A percentile compares a stretch with the other conserved stretches of the same genome.
Evolutionary conservation across 169 alveolate genomes (phyloP).

Genomic region (Eimeria necatrix): DNA sequence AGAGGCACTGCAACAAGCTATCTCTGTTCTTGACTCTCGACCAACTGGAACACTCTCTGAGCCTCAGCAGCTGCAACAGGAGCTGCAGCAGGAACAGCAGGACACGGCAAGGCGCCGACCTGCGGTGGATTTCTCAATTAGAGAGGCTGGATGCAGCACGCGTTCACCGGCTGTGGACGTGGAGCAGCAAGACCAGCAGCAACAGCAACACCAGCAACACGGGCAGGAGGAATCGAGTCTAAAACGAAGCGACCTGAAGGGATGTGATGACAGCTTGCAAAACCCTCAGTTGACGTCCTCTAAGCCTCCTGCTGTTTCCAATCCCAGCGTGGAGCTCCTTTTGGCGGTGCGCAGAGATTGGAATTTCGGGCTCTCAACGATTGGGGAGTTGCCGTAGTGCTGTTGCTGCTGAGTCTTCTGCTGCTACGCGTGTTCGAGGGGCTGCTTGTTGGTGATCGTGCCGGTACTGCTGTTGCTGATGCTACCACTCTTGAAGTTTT

Average conservation of each 20-base stretch:
- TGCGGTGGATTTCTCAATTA: neutral
- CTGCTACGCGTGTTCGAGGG: neutral
- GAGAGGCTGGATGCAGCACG: neutral
- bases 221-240: neutral
- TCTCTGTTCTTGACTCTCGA: too few species aligned
- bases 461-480: neutral
- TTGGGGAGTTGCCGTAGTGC: neutral
- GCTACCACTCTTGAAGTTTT: neutral
- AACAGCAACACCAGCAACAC: conserved; percentile 15
- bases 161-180: neutral
- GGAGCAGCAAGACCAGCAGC: conserved; percentile 2
- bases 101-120: neutral
- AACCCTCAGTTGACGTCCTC: too few species aligned
- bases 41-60: too few species aligned
- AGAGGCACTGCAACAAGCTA: too few species aligned
- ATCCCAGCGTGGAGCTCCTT: conserved; percentile 54
- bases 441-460: neutral
- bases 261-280: too few species aligned
- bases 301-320: conserved; percentile 20
- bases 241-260: neutral
- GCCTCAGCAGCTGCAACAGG: neutral
- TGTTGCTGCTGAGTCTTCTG: conserved; percentile 41
- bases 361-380: neutral
- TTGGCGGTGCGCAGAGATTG: conserved; percentile 15
- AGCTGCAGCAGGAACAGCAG: conserved; percentile 5